A percentile compares a stretch with the other conserved stretches of the same genome.
phyloP scores from a whole-genome alignment of 768 basidiomycete species.

The Lactarius deliciosus region DNA sequence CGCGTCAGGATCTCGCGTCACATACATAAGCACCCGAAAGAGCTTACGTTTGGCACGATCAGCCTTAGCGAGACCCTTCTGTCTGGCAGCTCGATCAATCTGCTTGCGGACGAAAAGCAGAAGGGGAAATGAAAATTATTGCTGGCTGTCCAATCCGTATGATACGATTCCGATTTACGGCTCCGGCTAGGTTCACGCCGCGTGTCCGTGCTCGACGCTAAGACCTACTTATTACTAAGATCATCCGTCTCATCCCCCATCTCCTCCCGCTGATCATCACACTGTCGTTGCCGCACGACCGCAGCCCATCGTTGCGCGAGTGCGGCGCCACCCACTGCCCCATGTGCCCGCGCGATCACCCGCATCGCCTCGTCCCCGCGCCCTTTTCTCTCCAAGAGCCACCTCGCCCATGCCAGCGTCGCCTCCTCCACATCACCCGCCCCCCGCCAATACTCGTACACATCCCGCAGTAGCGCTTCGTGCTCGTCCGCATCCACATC shows the following conservation, averaged over 20 bases:
- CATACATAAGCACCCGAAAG: neutral
- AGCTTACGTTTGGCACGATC: neutral
- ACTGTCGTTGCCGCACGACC: conserved; percentile 16
- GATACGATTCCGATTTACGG: too few species aligned
- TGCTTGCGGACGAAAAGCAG: neutral
- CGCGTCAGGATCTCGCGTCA: neutral
- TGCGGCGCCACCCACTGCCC: conserved; percentile 35
- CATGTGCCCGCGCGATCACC: conserved; percentile 39
- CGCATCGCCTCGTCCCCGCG: conserved; percentile 38
- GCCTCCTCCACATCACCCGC: conserved; percentile 40
- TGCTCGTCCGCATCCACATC: conserved; percentile 13
- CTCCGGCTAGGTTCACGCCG: neutral
- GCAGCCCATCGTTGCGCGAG: conserved; percentile 41
- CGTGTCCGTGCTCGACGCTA: neutral
- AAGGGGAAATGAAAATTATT: neutral
- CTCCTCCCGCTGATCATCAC: conserved; percentile 8
- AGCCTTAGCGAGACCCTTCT: neutral
- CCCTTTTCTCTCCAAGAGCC: conserved; percentile 40
- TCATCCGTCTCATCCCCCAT: neutral
- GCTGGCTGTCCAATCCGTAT: too few species aligned
- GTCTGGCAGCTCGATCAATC: neutral
- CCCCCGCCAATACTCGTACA: conserved; percentile 47
- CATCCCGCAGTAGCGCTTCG: conserved; percentile 37
- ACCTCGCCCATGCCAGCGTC: conserved; percentile 46
- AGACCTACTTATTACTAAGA: neutral